Percentiles rank a stretch among this genome's conserved stretches.
phyloP scores from a whole-genome alignment of 306 rosid species.

The Prunus kanzakura region DNA sequence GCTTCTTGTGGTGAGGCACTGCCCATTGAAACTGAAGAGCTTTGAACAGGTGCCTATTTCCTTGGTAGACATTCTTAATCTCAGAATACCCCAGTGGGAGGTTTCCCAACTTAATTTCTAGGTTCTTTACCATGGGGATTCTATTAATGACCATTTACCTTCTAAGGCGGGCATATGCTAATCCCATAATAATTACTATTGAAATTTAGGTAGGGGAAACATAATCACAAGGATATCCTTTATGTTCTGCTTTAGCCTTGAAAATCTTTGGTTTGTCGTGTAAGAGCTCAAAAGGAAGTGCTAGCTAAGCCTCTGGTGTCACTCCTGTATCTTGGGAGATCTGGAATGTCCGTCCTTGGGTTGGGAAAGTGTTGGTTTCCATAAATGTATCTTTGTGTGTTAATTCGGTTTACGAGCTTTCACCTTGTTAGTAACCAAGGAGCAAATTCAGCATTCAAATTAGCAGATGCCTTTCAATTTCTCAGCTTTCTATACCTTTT shows the following conservation, averaged over 20 bases:
- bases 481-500: constrained; percentile 1
- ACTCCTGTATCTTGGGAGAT: neutral
- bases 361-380: neutral
- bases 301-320: neutral
- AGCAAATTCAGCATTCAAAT: neutral
- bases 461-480: constrained; percentile 16
- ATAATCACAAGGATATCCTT: neutral
- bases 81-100: neutral
- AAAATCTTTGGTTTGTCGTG: neutral
- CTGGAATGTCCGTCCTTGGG: neutral
- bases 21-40: neutral
- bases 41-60: neutral
- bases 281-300: neutral
- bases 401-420: neutral
- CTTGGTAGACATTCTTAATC: neutral
- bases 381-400: neutral
- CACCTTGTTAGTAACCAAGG: neutral
- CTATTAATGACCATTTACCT: neutral
- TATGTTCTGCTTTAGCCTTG: neutral
- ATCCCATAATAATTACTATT: neutral
- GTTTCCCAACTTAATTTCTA: neutral
- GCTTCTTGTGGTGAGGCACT: neutral
- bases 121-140: neutral
- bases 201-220: neutral
- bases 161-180: too few relatives aligned